Percentiles rank a stretch among this genome's conserved stretches.
phyloP scores from a whole-genome alignment of 768 basidiomycete species.

The Boletus subparvulus region DNA sequence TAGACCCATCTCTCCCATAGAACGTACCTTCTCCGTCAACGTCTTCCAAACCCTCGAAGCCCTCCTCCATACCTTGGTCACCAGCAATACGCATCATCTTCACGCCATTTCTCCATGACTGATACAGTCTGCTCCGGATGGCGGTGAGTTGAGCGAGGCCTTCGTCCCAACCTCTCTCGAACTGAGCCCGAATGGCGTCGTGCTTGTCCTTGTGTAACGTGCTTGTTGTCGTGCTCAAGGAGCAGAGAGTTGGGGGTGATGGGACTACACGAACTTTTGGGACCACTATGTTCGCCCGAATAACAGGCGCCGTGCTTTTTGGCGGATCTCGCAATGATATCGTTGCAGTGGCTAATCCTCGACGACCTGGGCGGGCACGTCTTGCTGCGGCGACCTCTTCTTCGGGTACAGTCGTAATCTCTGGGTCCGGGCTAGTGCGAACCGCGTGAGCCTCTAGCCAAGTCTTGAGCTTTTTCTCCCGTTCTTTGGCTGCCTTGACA shows the following conservation, averaged over 20 bases:
- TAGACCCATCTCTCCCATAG: conserved; percentile 9
- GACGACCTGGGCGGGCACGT: conserved; percentile 46
- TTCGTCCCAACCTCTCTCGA: conserved; percentile 61
- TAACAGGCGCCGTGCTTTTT: conserved; percentile 16
- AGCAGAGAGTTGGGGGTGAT: conserved; percentile 45
- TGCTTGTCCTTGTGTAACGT: conserved; percentile 35
- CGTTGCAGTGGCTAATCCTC: conserved; percentile 63
- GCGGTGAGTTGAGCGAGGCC: conserved; percentile 54
- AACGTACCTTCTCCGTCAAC: conserved; percentile 32
- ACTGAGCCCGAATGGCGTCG: conserved; percentile 46
- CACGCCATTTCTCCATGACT: conserved; percentile 48
- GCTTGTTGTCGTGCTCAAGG: conserved; percentile 46
- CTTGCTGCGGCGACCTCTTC: conserved; percentile 7
- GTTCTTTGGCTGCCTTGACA: conserved; percentile 57
- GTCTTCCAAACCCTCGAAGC: conserved; percentile 36
- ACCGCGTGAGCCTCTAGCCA: conserved; percentile 44
- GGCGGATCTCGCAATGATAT: conserved; percentile 52
- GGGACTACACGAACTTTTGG: conserved; percentile 60
- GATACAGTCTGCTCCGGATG: conserved; percentile 44
- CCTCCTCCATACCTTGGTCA: conserved; percentile 29
- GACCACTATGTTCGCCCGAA: conserved; percentile 8
- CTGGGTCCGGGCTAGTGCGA: neutral
- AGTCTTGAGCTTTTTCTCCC: conserved; percentile 59
- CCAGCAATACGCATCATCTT: conserved; percentile 42
- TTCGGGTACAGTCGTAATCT: neutral